phyloP scores from a whole-genome alignment of 495 filamentous ascomycete genomes.

The Evernia prunastri region DNA sequence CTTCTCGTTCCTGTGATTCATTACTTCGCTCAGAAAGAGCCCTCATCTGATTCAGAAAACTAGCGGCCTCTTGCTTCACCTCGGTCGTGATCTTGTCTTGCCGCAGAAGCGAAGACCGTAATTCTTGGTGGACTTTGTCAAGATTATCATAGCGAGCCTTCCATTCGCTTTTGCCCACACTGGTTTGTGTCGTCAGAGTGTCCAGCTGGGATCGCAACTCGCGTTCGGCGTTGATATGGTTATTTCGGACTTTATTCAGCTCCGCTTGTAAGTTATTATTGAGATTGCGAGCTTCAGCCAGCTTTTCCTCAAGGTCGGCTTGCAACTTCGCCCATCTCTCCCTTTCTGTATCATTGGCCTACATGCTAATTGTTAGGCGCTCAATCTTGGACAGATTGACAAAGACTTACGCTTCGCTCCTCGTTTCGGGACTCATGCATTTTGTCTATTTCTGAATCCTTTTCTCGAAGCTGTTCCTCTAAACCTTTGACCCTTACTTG shows the following conservation, averaged over 20 bases:
- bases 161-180: conserved; percentile 41
- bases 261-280: conserved; percentile 72
- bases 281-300: conserved; percentile 69
- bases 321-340: conserved; percentile 70
- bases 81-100: conserved; percentile 84
- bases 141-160: conserved; percentile 55
- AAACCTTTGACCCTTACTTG: conserved; percentile 67
- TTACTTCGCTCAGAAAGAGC: conserved; percentile 70
- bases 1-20: conserved; percentile 73
- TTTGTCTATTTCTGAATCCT: conserved; percentile 50
- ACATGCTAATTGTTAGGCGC: conserved; percentile 10
- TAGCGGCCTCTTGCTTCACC: conserved; percentile 75
- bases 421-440: conserved; percentile 38
- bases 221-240: conserved; percentile 57
- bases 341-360: conserved; percentile 43
- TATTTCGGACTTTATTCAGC: conserved; percentile 61
- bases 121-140: conserved; percentile 61
- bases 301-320: conserved; percentile 65
- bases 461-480: conserved; percentile 53
- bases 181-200: conserved; percentile 35
- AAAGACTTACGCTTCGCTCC: conserved; percentile 41
- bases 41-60: conserved; percentile 86
- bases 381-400: not conserved
- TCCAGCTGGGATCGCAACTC: conserved; percentile 61
- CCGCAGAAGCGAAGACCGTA: conserved; percentile 62